phyloP scores from a whole-genome alignment of 305 asterid species.

The Fraxinus paxiana region DNA sequence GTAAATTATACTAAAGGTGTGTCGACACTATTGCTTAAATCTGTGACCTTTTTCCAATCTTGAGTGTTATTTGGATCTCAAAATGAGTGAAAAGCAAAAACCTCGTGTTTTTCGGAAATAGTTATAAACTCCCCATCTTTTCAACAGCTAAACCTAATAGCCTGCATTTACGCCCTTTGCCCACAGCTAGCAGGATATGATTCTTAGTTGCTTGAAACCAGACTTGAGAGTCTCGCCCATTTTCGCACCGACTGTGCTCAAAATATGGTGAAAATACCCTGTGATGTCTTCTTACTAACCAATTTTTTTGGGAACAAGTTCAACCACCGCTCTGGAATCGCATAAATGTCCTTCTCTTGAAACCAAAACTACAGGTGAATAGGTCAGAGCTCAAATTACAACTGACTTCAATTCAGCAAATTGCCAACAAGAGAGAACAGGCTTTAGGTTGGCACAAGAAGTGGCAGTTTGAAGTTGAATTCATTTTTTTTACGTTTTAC shows the following conservation, averaged over 20 bases:
- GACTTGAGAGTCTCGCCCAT: background rate
- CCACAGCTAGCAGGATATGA: background rate
- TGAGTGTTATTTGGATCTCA: background rate
- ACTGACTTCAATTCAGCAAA: background rate
- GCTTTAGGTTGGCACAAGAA: background rate
- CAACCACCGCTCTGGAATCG: background rate
- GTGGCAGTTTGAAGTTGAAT: background rate
- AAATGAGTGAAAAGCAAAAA: background rate
- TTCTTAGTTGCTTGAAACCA: background rate
- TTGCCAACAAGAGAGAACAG: background rate
- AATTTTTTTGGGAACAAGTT: background rate
- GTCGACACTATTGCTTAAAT: background rate
- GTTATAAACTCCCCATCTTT: background rate
- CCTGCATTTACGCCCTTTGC: background rate
- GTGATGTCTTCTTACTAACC: background rate
- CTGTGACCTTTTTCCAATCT: background rate
- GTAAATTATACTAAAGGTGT: constrained; percentile 3
- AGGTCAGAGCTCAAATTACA: background rate
- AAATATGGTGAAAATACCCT: background rate
- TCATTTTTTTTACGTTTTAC: background rate
- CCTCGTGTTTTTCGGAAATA: background rate
- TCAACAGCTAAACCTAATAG: background rate
- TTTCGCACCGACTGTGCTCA: background rate
- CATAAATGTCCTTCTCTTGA: background rate
- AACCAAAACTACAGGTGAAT: background rate